Evolutionary conservation across 208 protist genomes (phyloP).

Genomic region (Phytomonas serpens): DNA sequence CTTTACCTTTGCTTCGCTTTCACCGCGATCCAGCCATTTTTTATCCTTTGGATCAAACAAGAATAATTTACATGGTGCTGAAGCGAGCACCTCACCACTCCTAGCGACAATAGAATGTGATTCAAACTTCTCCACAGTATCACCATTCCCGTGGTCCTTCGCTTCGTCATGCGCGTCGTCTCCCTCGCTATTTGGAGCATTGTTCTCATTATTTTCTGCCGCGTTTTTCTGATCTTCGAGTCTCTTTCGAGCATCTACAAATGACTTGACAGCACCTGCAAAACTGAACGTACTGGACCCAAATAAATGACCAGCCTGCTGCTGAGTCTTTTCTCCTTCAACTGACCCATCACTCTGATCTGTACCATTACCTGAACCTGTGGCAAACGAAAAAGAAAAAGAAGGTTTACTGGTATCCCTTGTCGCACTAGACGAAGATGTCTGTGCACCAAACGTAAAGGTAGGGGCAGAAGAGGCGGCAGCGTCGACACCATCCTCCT

Average conservation of each 20-base stretch:
- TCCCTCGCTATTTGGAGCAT: conserved; percentile 17
- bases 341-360: conserved; percentile 6
- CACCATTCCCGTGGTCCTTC: conserved; percentile 15
- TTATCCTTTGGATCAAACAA: conserved; percentile 47
- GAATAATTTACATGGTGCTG: conserved; percentile 48
- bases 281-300: conserved; percentile 55
- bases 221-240: conserved; percentile 24
- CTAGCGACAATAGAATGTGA: conserved; percentile 20
- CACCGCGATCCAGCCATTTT: conserved; percentile 59
- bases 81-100: conserved; percentile 37
- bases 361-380: not conserved
- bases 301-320: conserved; percentile 19
- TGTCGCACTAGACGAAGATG: not conserved
- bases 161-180: conserved; percentile 17
- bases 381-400: conserved; percentile 13
- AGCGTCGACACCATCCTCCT: not conserved
- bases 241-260: conserved; percentile 58
- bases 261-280: conserved; percentile 41
- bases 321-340: conserved; percentile 2
- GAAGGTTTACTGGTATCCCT: not conserved
- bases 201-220: conserved; percentile 8
- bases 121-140: conserved; percentile 14
- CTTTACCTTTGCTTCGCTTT: conserved; percentile 64
- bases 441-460: conserved; percentile 17
- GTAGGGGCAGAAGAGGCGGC: not conserved